These are phyloP conservation scores for Clavispora asparagi DNA, from an alignment of 805 yeast genomes.

Conservation along the genomic window DNA sequence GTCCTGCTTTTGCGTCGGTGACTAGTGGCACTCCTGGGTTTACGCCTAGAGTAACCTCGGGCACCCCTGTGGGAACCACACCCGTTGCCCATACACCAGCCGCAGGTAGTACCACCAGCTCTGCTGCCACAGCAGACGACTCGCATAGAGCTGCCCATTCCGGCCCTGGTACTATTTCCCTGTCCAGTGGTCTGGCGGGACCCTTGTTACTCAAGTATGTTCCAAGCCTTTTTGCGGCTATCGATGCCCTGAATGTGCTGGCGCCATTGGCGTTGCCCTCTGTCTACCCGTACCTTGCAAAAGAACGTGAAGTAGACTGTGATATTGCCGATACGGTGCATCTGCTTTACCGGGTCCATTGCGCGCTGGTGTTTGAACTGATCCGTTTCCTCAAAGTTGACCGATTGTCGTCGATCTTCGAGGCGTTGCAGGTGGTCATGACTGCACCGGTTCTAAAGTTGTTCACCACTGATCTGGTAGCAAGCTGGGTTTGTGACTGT, in stretches of 20 bases:
- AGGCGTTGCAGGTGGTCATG: constrained; percentile 48
- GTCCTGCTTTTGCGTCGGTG: neutral
- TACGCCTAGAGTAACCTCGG: neutral
- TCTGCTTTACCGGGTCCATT: constrained; percentile 59
- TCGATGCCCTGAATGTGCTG: constrained; percentile 15
- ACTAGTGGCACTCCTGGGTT: neutral
- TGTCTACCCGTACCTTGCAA: constrained; percentile 40
- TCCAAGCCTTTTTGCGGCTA: constrained; percentile 23
- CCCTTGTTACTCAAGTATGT: constrained; percentile 21
- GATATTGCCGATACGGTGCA: constrained; percentile 60
- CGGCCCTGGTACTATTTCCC: neutral
- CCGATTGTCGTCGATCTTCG: constrained; percentile 49
- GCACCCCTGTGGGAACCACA: neutral
- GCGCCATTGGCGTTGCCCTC: constrained; percentile 27
- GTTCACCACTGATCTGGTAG: constrained; percentile 42
- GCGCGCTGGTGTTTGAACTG: constrained; percentile 58
- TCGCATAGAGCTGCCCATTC: neutral
- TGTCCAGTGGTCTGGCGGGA: neutral
- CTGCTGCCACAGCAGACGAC: neutral
- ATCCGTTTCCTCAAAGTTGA: constrained; percentile 64
- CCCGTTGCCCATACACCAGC: neutral
- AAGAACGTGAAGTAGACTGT: constrained; percentile 35
- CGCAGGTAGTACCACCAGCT: neutral
- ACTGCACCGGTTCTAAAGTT: constrained; percentile 61
- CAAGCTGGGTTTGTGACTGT: constrained; percentile 63